phyloP scores from a whole-genome alignment of 225 moss, liverwort and hornwort genomes.

The Sphagnum contortum region DNA sequence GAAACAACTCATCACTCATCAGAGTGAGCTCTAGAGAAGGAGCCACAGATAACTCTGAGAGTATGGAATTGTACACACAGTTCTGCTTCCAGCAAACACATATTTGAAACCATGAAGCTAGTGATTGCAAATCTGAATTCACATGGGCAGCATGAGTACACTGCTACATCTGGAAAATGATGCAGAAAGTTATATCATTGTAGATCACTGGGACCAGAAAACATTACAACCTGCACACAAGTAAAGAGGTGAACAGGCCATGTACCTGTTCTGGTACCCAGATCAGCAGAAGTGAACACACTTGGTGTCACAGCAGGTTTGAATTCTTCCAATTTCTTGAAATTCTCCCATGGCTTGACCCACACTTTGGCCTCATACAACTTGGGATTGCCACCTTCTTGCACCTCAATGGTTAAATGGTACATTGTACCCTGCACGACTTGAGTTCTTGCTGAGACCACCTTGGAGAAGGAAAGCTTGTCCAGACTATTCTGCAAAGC shows the following conservation, averaged over 20 bases:
- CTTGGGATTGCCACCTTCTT: constrained; percentile 32
- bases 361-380: constrained; percentile 57
- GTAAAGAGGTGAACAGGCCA: not conserved
- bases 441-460: constrained; percentile 42
- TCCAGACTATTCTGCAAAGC: constrained; percentile 39
- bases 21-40: too few species aligned
- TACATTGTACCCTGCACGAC: constrained; percentile 48
- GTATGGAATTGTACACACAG: too few species aligned
- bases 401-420: constrained; percentile 48
- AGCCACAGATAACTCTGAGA: too few species aligned
- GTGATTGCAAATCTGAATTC: too few species aligned
- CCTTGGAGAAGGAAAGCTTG: constrained; percentile 41
- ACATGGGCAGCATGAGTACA: too few species aligned
- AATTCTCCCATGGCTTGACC: constrained; percentile 41
- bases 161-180: too few species aligned
- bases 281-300: constrained; percentile 38
- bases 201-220: too few species aligned
- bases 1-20: too few species aligned
- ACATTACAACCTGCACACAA: too few species aligned
- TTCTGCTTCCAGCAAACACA: too few species aligned
- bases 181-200: too few species aligned
- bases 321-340: constrained; percentile 50
- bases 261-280: constrained; percentile 51
- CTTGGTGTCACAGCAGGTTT: constrained; percentile 28
- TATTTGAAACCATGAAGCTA: too few species aligned